phyloP scores from a whole-genome alignment of 1,139 yeast genomes.

The Kurtzmaniella quercitrusa region DNA sequence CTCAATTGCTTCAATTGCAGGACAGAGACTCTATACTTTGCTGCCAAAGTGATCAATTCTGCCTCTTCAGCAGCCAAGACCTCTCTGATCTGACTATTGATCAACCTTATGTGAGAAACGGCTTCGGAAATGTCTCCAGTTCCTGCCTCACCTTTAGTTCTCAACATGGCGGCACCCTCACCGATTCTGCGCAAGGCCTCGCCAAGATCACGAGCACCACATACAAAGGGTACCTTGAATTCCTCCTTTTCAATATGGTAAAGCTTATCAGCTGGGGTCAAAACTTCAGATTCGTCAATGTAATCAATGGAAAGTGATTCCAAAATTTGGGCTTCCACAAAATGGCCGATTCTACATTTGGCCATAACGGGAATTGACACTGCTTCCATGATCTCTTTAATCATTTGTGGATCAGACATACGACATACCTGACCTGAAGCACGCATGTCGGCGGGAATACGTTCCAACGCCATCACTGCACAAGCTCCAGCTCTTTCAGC shows the following conservation, averaged over 20 bases:
- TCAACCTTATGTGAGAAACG: constrained; percentile 67
- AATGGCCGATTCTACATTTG: constrained; percentile 81
- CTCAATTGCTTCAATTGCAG: constrained; percentile 49
- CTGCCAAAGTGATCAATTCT: constrained; percentile 36
- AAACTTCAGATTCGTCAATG: constrained; percentile 81
- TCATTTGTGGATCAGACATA: constrained; percentile 85
- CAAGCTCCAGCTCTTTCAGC: constrained; percentile 88
- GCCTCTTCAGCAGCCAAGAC: constrained; percentile 20
- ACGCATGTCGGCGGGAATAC: constrained; percentile 85
- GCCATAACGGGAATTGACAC: constrained; percentile 85
- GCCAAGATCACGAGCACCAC: constrained; percentile 82
- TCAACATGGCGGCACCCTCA: constrained; percentile 87
- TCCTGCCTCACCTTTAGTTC: constrained; percentile 89
- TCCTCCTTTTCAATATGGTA: constrained; percentile 61
- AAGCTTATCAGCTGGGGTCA: constrained; percentile 74
- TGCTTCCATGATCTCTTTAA: constrained; percentile 68
- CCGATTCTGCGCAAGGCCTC: constrained; percentile 77
- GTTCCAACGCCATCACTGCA: constrained; percentile 87
- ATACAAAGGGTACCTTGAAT: constrained; percentile 76
- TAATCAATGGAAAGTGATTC: constrained; percentile 73
- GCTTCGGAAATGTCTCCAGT: constrained; percentile 88
- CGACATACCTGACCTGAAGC: constrained; percentile 81
- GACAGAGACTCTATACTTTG: constrained; percentile 57
- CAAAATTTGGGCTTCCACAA: constrained; percentile 77
- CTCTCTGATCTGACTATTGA: constrained; percentile 51